phyloP scores from a whole-genome alignment of 148 eudicot genomes.

The Silene latifolia region DNA sequence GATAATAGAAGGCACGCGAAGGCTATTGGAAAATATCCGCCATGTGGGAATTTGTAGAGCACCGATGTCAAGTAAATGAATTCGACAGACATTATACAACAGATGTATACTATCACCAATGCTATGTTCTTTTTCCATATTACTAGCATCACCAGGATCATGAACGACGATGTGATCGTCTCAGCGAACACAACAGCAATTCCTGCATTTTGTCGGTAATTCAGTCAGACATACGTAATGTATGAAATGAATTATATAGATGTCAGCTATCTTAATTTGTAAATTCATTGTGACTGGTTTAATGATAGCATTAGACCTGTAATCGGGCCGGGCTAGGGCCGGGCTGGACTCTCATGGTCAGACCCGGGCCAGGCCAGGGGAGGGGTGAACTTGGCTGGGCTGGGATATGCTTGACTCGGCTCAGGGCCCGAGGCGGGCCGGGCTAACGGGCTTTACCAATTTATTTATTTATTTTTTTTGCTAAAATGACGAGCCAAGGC shows the following conservation, averaged over 20 bases:
- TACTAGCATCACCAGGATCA: slow-evolving; percentile 51
- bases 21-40: slow-evolving; percentile 63
- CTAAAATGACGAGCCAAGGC: too few relatives aligned
- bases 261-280: too few relatives aligned
- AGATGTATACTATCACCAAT: slow-evolving; percentile 32
- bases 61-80: slow-evolving; percentile 50
- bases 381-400: too few relatives aligned
- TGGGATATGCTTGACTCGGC: too few relatives aligned
- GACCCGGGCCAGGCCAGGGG: too few relatives aligned
- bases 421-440: too few relatives aligned
- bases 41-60: slow-evolving; percentile 61
- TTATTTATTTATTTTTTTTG: too few relatives aligned
- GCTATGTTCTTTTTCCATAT: slow-evolving; percentile 60
- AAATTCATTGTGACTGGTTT: too few relatives aligned
- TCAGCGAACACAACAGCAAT: slow-evolving; percentile 65
- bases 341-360: too few relatives aligned
- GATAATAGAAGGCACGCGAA: slow-evolving; percentile 43
- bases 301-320: too few relatives aligned
- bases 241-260: not conserved
- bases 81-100: slow-evolving; percentile 43
- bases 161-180: slow-evolving; percentile 50
- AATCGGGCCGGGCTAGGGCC: too few relatives aligned
- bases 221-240: not conserved
- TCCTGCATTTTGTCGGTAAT: slow-evolving; percentile 33
- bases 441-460: too few relatives aligned